Base-by-base conservation (phyloP, 768 basidiomycete genomes). In the Phylloporus sp. region DNA sequence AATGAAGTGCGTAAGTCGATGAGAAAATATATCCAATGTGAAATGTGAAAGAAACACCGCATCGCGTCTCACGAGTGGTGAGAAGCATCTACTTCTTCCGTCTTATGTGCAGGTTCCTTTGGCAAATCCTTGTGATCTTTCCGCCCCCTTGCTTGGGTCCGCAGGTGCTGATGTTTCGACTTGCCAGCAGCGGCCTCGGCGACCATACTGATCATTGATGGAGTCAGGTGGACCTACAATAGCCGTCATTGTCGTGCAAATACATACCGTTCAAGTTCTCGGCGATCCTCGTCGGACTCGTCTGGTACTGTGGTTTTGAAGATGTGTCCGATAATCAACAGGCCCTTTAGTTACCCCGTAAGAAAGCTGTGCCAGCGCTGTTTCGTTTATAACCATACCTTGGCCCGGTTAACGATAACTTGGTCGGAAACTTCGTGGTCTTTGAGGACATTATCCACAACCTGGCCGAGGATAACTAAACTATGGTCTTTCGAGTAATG, bases 211-310 rank as follows among this genome's bases (percentile, higher is more conserved):
- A 33, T 38, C 23, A 21, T 21, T 14, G 14, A 24, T 33, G 27
- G 34, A 38, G 18, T 59, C 32, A 54, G 40, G 7, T 27, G 33
- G 21, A 22, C 44, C 29, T 14, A 31, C 5, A n/a, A n/a, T n/a
- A 31, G 5, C 9, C 5, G 22, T 9, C 9, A 21, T 23, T 20
- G 23, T 17, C 24, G n/a, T 9, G 43, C n/a, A n/a, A n/a, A 13
- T 6, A 63, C 82, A 22, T 57, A 90, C 87, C 92, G 73, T 69
- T 99, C 96, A 17, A 99, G 79, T 66, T 97, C 92, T 38, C 96
- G 78, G 21, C 96, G 81, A 60, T 96, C 96, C 62, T 87, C 86
- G 60, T 96, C 94, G 8, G 89, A 84, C 62, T 90, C 92, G 61
- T 98, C 95, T 3, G 96, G 87, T 24, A 76, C 62, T 0, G 88